These are phyloP conservation scores for Beauveria caledonica DNA, from an alignment of 2,329 filamentous ascomycete species.

Conservation along the genomic window DNA sequence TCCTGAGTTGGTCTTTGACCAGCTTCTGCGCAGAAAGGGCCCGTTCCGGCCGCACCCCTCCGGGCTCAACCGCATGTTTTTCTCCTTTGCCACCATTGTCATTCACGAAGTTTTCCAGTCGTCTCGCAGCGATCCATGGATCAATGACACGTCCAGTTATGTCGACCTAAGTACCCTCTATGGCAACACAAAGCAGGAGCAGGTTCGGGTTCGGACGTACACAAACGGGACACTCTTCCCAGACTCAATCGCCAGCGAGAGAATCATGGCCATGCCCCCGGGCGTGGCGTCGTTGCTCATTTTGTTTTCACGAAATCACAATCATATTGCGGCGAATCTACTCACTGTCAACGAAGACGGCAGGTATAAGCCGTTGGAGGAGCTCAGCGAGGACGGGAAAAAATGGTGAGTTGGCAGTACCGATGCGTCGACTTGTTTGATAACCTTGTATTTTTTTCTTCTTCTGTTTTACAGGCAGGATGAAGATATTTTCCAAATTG, in stretches of 20 bases:
- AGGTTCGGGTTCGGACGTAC: conserved; percentile 33
- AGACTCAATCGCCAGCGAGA: not conserved
- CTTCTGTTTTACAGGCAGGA: conserved; percentile 11
- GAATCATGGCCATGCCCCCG: not conserved
- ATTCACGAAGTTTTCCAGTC: conserved; percentile 39
- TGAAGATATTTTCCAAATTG: conserved; percentile 30
- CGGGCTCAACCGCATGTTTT: conserved; percentile 21
- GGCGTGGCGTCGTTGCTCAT: not conserved
- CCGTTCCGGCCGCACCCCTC: not conserved
- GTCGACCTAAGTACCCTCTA: conserved; percentile 39
- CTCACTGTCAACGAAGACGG: not conserved
- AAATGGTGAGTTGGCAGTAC: too few relatives aligned
- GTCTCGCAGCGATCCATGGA: conserved; percentile 18
- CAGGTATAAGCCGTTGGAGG: too few relatives aligned
- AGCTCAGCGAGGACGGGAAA: too few relatives aligned
- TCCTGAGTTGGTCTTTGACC: not conserved
- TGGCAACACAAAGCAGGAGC: conserved; percentile 41
- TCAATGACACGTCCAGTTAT: conserved; percentile 31
- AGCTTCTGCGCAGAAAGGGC: not conserved
- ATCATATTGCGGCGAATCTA: conserved; percentile 16
- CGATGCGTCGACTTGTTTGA: too few relatives aligned
- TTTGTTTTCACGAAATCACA: not conserved
- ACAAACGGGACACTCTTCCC: not conserved
- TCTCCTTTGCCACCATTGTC: conserved; percentile 39
- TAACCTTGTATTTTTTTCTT: too few relatives aligned